These are phyloP conservation scores for Senna siamea DNA, from an alignment of 306 rosid genomes.

Conservation along the genomic window DNA sequence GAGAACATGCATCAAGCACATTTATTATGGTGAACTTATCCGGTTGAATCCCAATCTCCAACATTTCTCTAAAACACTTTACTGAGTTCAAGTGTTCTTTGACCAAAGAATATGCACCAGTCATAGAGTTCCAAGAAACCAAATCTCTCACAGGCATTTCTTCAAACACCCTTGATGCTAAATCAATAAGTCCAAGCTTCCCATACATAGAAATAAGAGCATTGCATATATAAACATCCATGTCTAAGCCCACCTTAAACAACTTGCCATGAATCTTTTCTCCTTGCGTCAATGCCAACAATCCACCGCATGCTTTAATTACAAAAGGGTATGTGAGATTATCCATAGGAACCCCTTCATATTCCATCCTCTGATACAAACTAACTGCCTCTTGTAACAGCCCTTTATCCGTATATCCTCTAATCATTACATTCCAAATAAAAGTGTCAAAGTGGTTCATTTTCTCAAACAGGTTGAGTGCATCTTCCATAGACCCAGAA, in stretches of 20 bases:
- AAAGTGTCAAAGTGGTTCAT: constrained; percentile 44
- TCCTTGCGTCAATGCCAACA: constrained; percentile 39
- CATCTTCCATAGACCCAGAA: constrained; percentile 55
- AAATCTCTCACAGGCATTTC: constrained; percentile 55
- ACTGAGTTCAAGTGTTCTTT: constrained; percentile 44
- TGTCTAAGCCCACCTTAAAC: constrained; percentile 54
- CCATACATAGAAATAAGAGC: constrained; percentile 54
- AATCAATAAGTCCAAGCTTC: constrained; percentile 48
- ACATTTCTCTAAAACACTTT: constrained; percentile 51
- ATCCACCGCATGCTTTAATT: constrained; percentile 57
- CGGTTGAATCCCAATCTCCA: constrained; percentile 42
- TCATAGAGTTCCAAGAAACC: constrained; percentile 68
- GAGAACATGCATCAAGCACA: constrained; percentile 56
- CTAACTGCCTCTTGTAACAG: constrained; percentile 44
- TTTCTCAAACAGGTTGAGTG: constrained; percentile 59
- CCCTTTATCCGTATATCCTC: constrained; percentile 52
- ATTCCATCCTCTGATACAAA: constrained; percentile 53
- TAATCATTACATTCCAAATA: constrained; percentile 56
- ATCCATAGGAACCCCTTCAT: constrained; percentile 48
- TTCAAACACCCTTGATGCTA: constrained; percentile 53
- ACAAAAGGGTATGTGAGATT: constrained; percentile 57
- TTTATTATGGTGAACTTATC: constrained; percentile 53
- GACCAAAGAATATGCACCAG: constrained; percentile 47
- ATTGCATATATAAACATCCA: constrained; percentile 54
- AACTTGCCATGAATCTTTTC: constrained; percentile 51